phyloP scores from a whole-genome alignment of 768 basidiomycete genomes.

The Boletus sp. region DNA sequence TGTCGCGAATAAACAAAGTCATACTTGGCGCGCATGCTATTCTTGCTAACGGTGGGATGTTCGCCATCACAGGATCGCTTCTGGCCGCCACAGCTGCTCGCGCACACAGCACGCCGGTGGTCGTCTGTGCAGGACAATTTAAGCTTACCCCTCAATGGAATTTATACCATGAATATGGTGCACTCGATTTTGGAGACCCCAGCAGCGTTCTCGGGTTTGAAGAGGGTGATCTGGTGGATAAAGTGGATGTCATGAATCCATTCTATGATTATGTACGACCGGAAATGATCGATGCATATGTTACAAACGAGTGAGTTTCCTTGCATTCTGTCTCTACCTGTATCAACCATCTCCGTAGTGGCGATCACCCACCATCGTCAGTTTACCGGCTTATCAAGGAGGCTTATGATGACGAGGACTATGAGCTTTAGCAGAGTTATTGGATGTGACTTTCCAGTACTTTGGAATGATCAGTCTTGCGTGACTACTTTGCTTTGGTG shows the following conservation, averaged over 20 bases:
- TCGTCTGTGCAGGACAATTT: slow-evolving; percentile 94
- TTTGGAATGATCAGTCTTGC: not conserved
- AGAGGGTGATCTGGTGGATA: slow-evolving; percentile 76
- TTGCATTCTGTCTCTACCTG: slow-evolving; percentile 5
- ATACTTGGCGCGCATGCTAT: slow-evolving; percentile 94
- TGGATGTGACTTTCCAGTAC: not conserved
- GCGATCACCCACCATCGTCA: slow-evolving; percentile 94
- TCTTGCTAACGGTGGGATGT: slow-evolving; percentile 95
- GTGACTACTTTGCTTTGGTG: slow-evolving; percentile 41
- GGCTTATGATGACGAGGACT: slow-evolving; percentile 93
- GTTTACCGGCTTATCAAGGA: slow-evolving; percentile 92
- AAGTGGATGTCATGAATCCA: slow-evolving; percentile 93
- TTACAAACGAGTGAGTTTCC: slow-evolving; percentile 89
- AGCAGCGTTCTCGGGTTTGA: slow-evolving; percentile 70
- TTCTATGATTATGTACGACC: slow-evolving; percentile 95
- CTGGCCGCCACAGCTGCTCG: slow-evolving; percentile 85
- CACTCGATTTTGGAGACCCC: slow-evolving; percentile 74
- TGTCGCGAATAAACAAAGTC: slow-evolving; percentile 97
- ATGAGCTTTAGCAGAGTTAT: slow-evolving; percentile 48
- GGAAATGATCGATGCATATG: slow-evolving; percentile 88
- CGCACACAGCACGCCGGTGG: slow-evolving; percentile 87
- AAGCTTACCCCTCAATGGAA: slow-evolving; percentile 94
- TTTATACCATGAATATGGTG: slow-evolving; percentile 81
- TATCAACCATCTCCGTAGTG: slow-evolving; percentile 46
- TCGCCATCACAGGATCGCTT: slow-evolving; percentile 82